phyloP scores from a whole-genome alignment of 192 early-diverging fungal species.

The Lunasporangiospora selenospora region DNA sequence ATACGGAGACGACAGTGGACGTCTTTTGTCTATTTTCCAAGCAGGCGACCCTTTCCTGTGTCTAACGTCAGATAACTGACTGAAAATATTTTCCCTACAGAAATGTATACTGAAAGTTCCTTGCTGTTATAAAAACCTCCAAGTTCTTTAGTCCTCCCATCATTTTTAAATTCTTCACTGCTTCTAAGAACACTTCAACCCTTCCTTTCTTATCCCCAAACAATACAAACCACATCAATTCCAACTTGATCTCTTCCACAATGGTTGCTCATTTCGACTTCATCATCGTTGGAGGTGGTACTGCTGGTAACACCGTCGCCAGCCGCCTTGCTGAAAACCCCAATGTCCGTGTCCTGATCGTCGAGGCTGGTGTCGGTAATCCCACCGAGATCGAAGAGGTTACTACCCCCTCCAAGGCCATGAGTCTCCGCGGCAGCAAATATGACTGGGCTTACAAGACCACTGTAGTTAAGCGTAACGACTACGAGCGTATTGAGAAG shows the following conservation, averaged over 20 bases:
- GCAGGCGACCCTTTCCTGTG: no score
- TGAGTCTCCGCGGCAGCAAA: constrained; percentile 20
- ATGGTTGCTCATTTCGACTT: constrained; percentile 32
- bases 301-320: constrained; percentile 46
- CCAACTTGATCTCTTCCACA: constrained; percentile 14
- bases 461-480: constrained; percentile 20
- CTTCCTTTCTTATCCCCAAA: constrained; percentile 1
- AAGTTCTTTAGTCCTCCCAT: no score
- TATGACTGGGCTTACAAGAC: constrained; percentile 41
- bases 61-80: no score
- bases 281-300: constrained; percentile 51
- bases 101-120: no score
- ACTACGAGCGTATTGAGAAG: constrained; percentile 33
- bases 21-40: no score
- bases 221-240: constrained; percentile 5
- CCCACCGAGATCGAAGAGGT: constrained; percentile 24
- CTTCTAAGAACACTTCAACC: constrained; percentile 3
- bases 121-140: no score
- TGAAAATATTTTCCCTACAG: no score
- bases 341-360: constrained; percentile 46
- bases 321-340: constrained; percentile 49
- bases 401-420: constrained; percentile 22
- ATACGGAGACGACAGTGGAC: no score
- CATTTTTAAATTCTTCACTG: no score
- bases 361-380: constrained; percentile 50